Conservation (phyloP, 2,329 filamentous ascomycete species). For the Coniosporium tulheliwenetii region DNA sequence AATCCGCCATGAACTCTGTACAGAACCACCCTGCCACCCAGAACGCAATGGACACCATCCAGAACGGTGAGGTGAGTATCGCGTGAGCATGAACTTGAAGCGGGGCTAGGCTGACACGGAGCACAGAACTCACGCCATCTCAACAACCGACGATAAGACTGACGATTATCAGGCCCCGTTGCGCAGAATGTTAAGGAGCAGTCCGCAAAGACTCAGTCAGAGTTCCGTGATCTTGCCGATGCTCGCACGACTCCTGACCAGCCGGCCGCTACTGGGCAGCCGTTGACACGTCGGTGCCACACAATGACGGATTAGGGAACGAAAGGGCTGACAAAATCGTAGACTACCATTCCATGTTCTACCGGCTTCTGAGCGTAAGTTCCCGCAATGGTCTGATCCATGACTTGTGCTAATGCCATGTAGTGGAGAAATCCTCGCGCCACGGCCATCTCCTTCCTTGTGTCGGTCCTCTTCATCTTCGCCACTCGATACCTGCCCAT, state of each 20-base stretch:
- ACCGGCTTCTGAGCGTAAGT: constrained; percentile 45
- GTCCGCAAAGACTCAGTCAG: constrained; percentile 37
- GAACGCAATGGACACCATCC: constrained; percentile 23
- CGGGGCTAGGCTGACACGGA: constrained; percentile 9
- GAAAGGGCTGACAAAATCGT: constrained; percentile 2
- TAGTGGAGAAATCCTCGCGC: constrained; percentile 51
- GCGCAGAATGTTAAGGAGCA: constrained; percentile 41
- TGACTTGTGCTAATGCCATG: constrained; percentile 5
- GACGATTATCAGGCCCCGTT: constrained; percentile 29
- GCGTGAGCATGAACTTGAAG: neutral
- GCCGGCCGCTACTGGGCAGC: constrained; percentile 43
- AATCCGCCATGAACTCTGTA: constrained; percentile 30
- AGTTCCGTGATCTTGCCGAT: constrained; percentile 42
- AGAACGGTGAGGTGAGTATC: constrained; percentile 26
- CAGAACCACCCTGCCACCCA: constrained; percentile 34
- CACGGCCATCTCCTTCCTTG: constrained; percentile 43
- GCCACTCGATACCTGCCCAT: constrained; percentile 47
- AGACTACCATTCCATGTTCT: constrained; percentile 53
- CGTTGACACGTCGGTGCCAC: constrained; percentile 38
- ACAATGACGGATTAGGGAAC: constrained; percentile 1
- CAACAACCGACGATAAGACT: constrained; percentile 4
- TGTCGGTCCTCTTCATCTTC: constrained; percentile 43
- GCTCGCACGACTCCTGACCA: constrained; percentile 36
- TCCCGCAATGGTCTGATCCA: no score
- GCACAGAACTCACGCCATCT: no score